These are phyloP conservation scores for Microsporum canis DNA, from an alignment of 2,329 filamentous ascomycete genomes.

Conservation along the genomic window DNA sequence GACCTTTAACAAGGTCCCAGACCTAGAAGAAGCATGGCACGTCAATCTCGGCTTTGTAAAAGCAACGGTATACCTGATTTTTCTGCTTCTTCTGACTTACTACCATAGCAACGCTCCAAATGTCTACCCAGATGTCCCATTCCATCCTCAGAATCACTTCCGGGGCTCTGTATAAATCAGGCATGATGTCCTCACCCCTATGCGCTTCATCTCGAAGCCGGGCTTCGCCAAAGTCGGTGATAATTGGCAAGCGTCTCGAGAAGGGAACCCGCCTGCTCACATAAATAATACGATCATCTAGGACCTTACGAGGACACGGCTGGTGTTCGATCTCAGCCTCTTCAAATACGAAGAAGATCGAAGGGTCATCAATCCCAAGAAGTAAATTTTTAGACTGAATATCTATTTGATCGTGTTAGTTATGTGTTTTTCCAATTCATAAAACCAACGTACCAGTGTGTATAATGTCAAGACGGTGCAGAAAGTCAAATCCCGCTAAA, in stretches of 20 bases:
- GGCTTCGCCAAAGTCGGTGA: slow-evolving; percentile 11
- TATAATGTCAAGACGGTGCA: slow-evolving; percentile 4
- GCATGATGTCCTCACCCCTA: slow-evolving; percentile 14
- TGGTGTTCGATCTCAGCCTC: slow-evolving; percentile 8
- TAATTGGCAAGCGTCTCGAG: slow-evolving; percentile 1
- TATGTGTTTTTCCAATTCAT: too few species aligned
- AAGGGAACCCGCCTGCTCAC: slow-evolving; percentile 7
- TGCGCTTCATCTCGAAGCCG: neutral
- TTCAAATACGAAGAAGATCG: slow-evolving; percentile 10
- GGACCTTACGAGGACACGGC: slow-evolving; percentile 9
- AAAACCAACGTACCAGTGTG: slow-evolving; percentile 5
- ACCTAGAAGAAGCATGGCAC: neutral
- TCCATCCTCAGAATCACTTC: slow-evolving; percentile 18
- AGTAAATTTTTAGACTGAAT: slow-evolving; percentile 8
- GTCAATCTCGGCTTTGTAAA: neutral
- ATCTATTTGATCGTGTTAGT: too few species aligned
- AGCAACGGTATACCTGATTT: neutral
- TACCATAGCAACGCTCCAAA: slow-evolving; percentile 20
- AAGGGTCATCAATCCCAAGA: slow-evolving; percentile 7
- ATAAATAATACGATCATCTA: slow-evolving; percentile 12
- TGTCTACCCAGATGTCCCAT: slow-evolving; percentile 18
- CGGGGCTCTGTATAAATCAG: slow-evolving; percentile 18
- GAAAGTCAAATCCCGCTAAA: slow-evolving; percentile 2
- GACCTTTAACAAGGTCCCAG: slow-evolving; percentile 8
- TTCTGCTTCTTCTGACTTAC: slow-evolving; percentile 9